A percentile compares a stretch with the other conserved stretches of the same genome.
phyloP scores from a whole-genome alignment of 1,139 yeast genomes.

The Suhomyces choctaworum region DNA sequence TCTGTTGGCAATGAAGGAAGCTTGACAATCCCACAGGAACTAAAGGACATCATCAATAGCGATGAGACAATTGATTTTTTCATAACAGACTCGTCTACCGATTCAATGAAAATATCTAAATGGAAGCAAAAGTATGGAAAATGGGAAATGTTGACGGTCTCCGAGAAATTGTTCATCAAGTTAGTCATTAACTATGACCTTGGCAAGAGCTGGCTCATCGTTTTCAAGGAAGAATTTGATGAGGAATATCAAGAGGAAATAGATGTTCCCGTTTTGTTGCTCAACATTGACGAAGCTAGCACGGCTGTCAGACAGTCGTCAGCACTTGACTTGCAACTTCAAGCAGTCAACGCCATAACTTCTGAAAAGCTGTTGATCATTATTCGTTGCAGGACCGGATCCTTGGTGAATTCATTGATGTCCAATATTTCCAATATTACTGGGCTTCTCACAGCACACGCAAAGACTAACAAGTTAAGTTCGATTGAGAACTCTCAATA shows the following conservation, averaged over 20 bases:
- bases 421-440: constrained; percentile 31
- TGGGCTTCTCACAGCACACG: constrained; percentile 22
- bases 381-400: constrained; percentile 37
- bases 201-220: constrained; percentile 39
- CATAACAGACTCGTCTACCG: constrained; percentile 37
- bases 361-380: constrained; percentile 31
- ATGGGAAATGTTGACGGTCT: constrained; percentile 48
- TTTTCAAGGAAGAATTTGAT: constrained; percentile 44
- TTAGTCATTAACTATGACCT: constrained; percentile 38
- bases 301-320: constrained; percentile 37
- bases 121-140: constrained; percentile 48
- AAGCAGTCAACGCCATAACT: constrained; percentile 34
- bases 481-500: constrained; percentile 21
- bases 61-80: constrained; percentile 44
- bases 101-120: constrained; percentile 42
- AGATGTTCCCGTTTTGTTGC: constrained; percentile 40
- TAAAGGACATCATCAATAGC: constrained; percentile 42
- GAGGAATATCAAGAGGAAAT: constrained; percentile 30
- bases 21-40: constrained; percentile 34
- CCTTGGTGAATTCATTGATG: constrained; percentile 27
- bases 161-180: constrained; percentile 39
- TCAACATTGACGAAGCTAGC: constrained; percentile 27
- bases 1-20: constrained; percentile 13
- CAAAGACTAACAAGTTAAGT: constrained; percentile 19
- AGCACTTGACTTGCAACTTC: constrained; percentile 44